phyloP scores from a whole-genome alignment of 345 rosid genomes.

The Salix suchowensis region DNA sequence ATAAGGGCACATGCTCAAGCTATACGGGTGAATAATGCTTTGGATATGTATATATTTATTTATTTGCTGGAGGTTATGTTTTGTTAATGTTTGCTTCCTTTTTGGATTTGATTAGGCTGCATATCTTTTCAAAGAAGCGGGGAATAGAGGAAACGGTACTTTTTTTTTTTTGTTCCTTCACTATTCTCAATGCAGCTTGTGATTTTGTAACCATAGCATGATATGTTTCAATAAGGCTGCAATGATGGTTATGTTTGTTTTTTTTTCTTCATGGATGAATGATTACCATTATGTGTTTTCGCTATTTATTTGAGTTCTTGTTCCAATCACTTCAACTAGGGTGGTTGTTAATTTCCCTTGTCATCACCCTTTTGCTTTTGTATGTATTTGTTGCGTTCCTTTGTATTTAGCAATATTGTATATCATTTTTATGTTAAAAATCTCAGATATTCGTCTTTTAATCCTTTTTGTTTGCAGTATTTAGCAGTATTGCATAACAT shows the following conservation, averaged over 20 bases:
- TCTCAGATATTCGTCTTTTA: not conserved
- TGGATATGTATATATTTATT: not conserved
- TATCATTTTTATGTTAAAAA: not conserved
- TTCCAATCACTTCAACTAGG: too few species aligned
- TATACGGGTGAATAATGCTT: conserved; percentile 47
- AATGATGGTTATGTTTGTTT: not conserved
- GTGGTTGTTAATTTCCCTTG: too few species aligned
- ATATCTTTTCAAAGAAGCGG: conserved; percentile 23
- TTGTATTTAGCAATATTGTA: not conserved
- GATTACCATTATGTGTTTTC: not conserved
- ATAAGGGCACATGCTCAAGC: conserved; percentile 97
- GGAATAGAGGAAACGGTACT: conserved; percentile 16
- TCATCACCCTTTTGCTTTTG: too few species aligned
- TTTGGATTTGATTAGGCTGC: conserved; percentile 21
- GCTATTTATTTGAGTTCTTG: too few species aligned
- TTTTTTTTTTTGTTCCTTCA: not conserved
- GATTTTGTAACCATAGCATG: not conserved
- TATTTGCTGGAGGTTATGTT: not conserved
- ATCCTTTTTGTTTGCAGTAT: not conserved
- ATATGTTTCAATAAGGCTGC: not conserved
- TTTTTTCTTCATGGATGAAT: not conserved
- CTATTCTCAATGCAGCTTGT: not conserved
- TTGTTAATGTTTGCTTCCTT: not conserved
- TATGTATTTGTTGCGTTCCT: not conserved
- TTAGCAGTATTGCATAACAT: not conserved